These are phyloP conservation scores for Fraxinus excelsior DNA, from an alignment of 257 asterid genomes.

Conservation along the genomic window DNA sequence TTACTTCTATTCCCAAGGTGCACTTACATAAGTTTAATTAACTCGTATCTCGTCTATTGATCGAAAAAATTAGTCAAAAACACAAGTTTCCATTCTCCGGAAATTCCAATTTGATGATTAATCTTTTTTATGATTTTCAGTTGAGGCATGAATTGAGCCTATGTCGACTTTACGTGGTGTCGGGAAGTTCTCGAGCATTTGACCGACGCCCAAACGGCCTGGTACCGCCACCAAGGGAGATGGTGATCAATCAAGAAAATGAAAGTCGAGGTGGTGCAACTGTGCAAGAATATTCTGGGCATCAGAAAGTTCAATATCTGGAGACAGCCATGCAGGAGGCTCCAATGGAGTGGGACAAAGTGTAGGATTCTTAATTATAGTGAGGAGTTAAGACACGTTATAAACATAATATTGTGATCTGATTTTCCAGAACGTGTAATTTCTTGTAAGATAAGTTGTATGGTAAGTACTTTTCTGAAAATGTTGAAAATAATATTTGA, in stretches of 20 bases:
- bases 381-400: neutral
- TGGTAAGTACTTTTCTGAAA: too few species aligned
- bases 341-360: neutral
- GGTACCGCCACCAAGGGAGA: neutral
- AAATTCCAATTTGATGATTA: neutral
- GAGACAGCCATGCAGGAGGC: neutral
- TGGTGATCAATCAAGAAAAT: neutral
- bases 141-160: conserved; percentile 68
- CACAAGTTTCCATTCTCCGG: neutral
- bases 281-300: neutral
- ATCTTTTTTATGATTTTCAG: conserved; percentile 31
- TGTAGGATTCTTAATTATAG: neutral
- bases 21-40: too few species aligned
- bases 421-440: neutral
- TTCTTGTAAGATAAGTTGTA: neutral
- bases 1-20: conserved; percentile 36
- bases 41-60: too few species aligned
- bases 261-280: neutral
- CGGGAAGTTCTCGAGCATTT: conserved; percentile 68
- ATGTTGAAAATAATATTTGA: too few species aligned
- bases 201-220: conserved; percentile 49
- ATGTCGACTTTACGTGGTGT: conserved; percentile 67
- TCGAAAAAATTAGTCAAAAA: too few species aligned
- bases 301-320: neutral
- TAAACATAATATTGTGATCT: too few species aligned